phyloP scores from a whole-genome alignment of 2,329 filamentous ascomycete genomes.

The Fusarium lyarnte region DNA sequence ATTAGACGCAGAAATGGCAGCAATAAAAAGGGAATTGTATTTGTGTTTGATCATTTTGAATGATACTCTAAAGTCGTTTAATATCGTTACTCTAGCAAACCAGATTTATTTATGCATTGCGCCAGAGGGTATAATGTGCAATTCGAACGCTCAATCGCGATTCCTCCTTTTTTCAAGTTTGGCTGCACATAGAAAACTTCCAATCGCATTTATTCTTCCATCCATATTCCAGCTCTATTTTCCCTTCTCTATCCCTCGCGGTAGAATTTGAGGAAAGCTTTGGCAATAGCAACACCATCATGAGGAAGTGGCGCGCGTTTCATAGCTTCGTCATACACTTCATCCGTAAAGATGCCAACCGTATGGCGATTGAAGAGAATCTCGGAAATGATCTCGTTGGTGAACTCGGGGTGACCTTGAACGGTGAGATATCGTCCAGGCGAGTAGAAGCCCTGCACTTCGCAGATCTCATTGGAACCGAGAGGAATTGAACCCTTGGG shows the following conservation, averaged over 20 bases:
- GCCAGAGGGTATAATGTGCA: not conserved
- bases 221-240: not conserved
- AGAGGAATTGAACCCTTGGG: slow-evolving; percentile 53
- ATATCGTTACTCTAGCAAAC: slow-evolving; percentile 4
- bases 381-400: slow-evolving; percentile 51
- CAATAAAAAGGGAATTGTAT: not conserved
- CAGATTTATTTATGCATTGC: slow-evolving; percentile 5
- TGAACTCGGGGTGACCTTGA: slow-evolving; percentile 61
- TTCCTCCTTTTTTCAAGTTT: not conserved
- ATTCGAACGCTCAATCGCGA: not conserved
- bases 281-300: slow-evolving; percentile 80
- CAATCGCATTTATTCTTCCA: not conserved
- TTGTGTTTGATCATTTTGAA: not conserved
- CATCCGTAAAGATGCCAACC: slow-evolving; percentile 75
- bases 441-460: slow-evolving; percentile 55
- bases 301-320: slow-evolving; percentile 72
- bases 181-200: not conserved
- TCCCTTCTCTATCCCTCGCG: slow-evolving; percentile 56
- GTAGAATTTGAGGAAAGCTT: slow-evolving; percentile 81
- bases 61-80: not conserved
- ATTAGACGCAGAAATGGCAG: not conserved
- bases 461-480: slow-evolving; percentile 53
- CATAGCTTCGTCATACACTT: slow-evolving; percentile 74
- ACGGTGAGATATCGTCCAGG: slow-evolving; percentile 53
- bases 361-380: slow-evolving; percentile 63